Percentiles rank a stretch among this genome's conserved stretches.
Evolutionary conservation across 1,139 yeast genomes (phyloP).

Genomic region (Yamadazyma triangularis): DNA sequence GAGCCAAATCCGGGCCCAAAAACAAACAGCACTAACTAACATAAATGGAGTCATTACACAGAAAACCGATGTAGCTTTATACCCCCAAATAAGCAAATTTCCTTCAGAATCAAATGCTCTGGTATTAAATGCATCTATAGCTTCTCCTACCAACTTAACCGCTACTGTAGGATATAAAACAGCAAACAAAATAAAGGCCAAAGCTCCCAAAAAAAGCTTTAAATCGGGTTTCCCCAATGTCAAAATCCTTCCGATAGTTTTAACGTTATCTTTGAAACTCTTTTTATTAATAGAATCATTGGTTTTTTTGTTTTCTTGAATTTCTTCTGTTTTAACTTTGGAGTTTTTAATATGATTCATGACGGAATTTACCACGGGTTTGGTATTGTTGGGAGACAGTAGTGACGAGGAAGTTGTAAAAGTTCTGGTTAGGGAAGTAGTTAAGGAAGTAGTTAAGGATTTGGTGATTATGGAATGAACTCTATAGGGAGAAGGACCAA

Average conservation of each 20-base stretch:
- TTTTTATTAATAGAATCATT: conserved; percentile 22
- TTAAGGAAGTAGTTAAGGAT: too few species aligned
- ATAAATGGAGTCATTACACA: conserved; percentile 44
- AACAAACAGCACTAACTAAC: conserved; percentile 41
- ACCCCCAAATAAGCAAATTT: conserved; percentile 42
- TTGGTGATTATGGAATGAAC: too few species aligned
- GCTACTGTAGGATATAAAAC: conserved; percentile 45
- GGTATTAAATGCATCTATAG: conserved; percentile 41
- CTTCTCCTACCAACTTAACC: conserved; percentile 44
- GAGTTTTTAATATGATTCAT: conserved; percentile 28
- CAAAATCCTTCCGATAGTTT: conserved; percentile 34
- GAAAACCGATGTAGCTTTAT: conserved; percentile 39
- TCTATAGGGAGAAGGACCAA: too few species aligned
- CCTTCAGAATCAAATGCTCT: conserved; percentile 37
- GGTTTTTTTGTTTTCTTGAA: conserved; percentile 31
- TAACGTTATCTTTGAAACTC: conserved; percentile 30
- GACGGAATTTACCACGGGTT: conserved; percentile 19
- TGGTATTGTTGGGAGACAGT: not conserved
- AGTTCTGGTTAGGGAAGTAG: too few species aligned
- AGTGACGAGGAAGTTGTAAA: not conserved
- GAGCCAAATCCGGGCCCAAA: conserved; percentile 50
- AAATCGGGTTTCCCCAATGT: conserved; percentile 39
- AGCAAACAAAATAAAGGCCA: conserved; percentile 42
- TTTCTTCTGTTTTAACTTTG: conserved; percentile 21
- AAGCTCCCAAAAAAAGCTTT: conserved; percentile 34